Base-by-base conservation (phyloP, 345 rosid species). In the Arabis hirsuta region DNA sequence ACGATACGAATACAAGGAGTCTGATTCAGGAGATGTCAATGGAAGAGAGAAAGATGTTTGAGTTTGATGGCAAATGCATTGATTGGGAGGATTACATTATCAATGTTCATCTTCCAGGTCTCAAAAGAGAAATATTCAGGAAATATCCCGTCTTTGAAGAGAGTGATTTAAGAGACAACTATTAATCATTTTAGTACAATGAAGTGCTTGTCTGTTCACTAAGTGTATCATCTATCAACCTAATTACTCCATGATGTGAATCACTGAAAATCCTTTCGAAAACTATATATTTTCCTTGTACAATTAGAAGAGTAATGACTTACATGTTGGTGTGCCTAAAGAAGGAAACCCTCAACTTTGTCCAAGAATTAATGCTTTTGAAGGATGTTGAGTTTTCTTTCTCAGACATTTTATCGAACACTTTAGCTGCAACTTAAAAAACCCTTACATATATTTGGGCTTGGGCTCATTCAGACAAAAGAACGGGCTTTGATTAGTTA, bases 41-140 rank as follows among this genome's bases (percentile, higher is more conserved):
- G 9, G 83, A 81, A 68, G 90, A 83, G 74, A 56, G 7, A 58
- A 54, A 29, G 19, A 71, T 31, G 19, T 83, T 81, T 48, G 74
- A 60, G 2, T 64, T 81, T 1, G 74, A 84, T 50, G 7, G 65
- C n/a, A 67, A 52, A 34, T 34, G 53, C 72, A 69, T 84, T 50
- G 72, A 78, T 44, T 86, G 85, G 84, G 39, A 69, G 66, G 29
- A 82, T 68, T 82, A 75, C 70, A 44, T 86, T 29, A 29, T 48
- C 7, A 67, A 76, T 10, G 29, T 73, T 62, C 85, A 82, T 61
- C 71, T 84, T 36, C 85, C 82, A 11, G 76, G 61, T 48, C 43
- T 76, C 72, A 67, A 59, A 14, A 58, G 12, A 14, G 4, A 51
- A 10, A 9, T 10, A 22, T 51, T 67, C 34, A 14, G 2, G 0